A percentile compares a stretch with the other conserved stretches of the same genome.
Conservation (phyloP, 805 yeast species). For the Pichia exigua region DNA sequence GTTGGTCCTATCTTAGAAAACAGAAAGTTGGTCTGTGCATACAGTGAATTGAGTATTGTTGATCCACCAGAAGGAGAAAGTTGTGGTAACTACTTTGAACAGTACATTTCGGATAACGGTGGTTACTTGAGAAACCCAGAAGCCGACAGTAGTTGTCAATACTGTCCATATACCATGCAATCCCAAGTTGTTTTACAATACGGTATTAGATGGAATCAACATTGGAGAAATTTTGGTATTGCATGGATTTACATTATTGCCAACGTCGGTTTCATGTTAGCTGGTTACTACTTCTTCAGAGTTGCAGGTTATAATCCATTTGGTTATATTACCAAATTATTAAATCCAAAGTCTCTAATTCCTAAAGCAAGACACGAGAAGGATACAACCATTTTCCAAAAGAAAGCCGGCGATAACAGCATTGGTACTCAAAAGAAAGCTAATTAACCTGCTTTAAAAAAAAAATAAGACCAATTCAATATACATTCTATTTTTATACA, state of each 20-base stretch:
- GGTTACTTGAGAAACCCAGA: constrained; percentile 58
- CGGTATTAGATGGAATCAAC: constrained; percentile 35
- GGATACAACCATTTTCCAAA: constrained; percentile 30
- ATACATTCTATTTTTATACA: neutral
- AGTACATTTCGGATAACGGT: constrained; percentile 29
- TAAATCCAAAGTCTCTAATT: constrained; percentile 7
- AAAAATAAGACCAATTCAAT: too few relatives aligned
- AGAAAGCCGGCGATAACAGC: constrained; percentile 28
- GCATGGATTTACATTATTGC: constrained; percentile 48
- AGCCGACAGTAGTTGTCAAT: constrained; percentile 41
- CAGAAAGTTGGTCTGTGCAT: constrained; percentile 41
- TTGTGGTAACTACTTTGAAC: constrained; percentile 47
- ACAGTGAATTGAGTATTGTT: constrained; percentile 41
- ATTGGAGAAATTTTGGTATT: constrained; percentile 67
- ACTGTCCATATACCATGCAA: constrained; percentile 38
- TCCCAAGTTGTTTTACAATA: constrained; percentile 39
- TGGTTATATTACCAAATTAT: constrained; percentile 12
- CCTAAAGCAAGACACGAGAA: constrained; percentile 35
- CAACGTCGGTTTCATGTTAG: constrained; percentile 29
- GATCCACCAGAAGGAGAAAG: constrained; percentile 56
- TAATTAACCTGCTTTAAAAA: constrained; percentile 29
- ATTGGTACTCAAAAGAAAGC: constrained; percentile 10
- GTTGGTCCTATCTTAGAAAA: constrained; percentile 44
- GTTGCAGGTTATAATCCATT: constrained; percentile 9
- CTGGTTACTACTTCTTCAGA: constrained; percentile 15